Conservation (phyloP, 2,329 filamentous ascomycete genomes). For the Trichoderma simmonsii region DNA sequence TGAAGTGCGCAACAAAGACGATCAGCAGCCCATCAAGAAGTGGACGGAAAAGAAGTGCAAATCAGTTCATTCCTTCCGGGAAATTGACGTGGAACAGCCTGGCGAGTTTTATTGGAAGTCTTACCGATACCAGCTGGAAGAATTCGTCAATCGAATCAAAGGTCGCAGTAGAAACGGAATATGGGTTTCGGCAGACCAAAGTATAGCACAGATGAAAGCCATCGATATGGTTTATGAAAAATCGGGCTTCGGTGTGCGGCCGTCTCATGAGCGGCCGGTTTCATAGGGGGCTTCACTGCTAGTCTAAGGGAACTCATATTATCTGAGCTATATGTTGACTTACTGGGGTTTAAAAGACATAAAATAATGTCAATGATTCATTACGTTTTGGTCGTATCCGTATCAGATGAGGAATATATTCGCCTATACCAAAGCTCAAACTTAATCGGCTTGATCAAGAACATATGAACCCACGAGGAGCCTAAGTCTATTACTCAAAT, state of each 20-base stretch:
- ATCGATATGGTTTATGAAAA: conserved; percentile 3
- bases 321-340: not conserved
- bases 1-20: not conserved
- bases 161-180: not conserved
- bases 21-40: not conserved
- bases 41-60: not conserved
- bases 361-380: too few species aligned
- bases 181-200: not conserved
- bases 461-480: too few species aligned
- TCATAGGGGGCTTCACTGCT: not conserved
- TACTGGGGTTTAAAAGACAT: not conserved
- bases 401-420: too few species aligned
- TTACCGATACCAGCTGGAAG: not conserved
- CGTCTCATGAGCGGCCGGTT: not conserved
- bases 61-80: not conserved
- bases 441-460: too few species aligned
- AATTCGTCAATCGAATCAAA: not conserved
- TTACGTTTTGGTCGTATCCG: too few species aligned
- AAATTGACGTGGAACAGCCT: not conserved
- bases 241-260: not conserved
- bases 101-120: not conserved
- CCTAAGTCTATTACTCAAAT: too few species aligned
- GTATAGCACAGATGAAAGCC: not conserved
- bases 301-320: not conserved
- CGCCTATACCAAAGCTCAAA: too few species aligned